A percentile compares a stretch with the other conserved stretches of the same genome.
These are phyloP conservation scores for Endocalyx cinctus DNA, from an alignment of 2,329 filamentous ascomycete species.

Conservation along the genomic window DNA sequence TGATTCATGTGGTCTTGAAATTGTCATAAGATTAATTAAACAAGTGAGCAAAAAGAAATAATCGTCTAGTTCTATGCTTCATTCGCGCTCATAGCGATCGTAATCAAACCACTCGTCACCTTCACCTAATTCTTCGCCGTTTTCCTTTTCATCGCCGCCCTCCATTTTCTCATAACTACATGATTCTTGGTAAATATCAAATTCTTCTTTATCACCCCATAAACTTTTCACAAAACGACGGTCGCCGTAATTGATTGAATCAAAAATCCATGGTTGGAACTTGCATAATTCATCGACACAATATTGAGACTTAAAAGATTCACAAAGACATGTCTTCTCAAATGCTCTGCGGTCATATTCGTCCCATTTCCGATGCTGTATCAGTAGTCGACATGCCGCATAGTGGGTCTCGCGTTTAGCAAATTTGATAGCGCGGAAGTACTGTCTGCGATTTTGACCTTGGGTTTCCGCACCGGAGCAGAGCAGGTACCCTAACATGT, in stretches of 20 bases:
- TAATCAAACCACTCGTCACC: too few relatives aligned
- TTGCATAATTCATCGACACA: background rate
- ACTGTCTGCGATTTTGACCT: background rate
- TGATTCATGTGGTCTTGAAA: too few relatives aligned
- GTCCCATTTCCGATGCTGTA: background rate
- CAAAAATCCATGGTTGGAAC: too few relatives aligned
- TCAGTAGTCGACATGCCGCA: background rate
- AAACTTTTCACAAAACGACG: background rate
- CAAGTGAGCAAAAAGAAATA: too few relatives aligned
- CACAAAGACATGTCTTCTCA: background rate
- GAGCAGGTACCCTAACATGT: slow-evolving; percentile 2
- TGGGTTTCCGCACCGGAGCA: background rate
- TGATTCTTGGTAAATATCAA: background rate
- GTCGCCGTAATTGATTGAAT: too few relatives aligned
- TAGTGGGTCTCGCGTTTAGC: background rate
- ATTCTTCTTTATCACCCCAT: background rate
- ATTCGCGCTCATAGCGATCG: too few relatives aligned
- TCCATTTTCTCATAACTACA: background rate
- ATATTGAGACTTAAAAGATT: background rate
- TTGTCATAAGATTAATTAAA: too few relatives aligned
- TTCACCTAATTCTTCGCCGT: too few relatives aligned
- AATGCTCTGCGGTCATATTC: background rate
- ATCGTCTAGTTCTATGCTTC: too few relatives aligned
- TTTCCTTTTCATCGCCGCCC: background rate
- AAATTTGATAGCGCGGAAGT: background rate